phyloP scores from a whole-genome alignment of 2,329 filamentous ascomycete species.

The Colletotrichum magnum region DNA sequence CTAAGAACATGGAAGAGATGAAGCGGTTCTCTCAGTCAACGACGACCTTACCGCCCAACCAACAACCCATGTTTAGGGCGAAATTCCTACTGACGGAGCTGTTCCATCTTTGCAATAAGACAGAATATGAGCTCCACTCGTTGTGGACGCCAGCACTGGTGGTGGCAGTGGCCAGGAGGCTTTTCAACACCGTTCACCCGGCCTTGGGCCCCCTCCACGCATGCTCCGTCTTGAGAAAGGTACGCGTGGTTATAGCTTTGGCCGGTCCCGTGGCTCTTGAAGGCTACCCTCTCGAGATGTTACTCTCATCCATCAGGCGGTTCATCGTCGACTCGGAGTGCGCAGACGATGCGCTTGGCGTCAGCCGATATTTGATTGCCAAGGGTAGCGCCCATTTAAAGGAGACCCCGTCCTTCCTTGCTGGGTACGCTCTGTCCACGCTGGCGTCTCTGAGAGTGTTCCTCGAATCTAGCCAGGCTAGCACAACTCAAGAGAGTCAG shows the following conservation, averaged over 20 bases:
- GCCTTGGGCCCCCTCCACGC: conserved; percentile 89
- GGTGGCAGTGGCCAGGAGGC: conserved; percentile 79
- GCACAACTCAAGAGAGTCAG: conserved; percentile 88
- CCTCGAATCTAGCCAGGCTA: conserved; percentile 80
- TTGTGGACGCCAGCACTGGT: conserved; percentile 85
- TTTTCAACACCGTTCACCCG: conserved; percentile 85
- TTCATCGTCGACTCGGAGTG: conserved; percentile 89
- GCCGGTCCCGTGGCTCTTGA: conserved; percentile 80
- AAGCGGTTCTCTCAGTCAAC: conserved; percentile 76
- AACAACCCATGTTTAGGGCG: conserved; percentile 89
- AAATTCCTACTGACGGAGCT: conserved; percentile 84
- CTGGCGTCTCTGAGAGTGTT: conserved; percentile 85
- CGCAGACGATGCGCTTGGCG: conserved; percentile 89
- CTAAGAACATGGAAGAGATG: conserved; percentile 77
- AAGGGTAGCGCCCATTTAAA: conserved; percentile 76
- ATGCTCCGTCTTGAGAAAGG: conserved; percentile 87
- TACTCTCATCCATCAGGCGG: conserved; percentile 83
- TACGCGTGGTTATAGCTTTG: conserved; percentile 84
- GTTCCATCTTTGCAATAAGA: conserved; percentile 81
- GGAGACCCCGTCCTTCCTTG: conserved; percentile 80
- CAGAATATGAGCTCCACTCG: conserved; percentile 72
- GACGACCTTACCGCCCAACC: conserved; percentile 77
- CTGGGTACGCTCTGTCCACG: conserved; percentile 84
- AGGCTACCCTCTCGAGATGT: conserved; percentile 91
- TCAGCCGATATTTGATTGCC: conserved; percentile 86